These are phyloP conservation scores for Thielaviopsis punctulata DNA, from an alignment of 2,329 filamentous ascomycete species.

Conservation along the genomic window DNA sequence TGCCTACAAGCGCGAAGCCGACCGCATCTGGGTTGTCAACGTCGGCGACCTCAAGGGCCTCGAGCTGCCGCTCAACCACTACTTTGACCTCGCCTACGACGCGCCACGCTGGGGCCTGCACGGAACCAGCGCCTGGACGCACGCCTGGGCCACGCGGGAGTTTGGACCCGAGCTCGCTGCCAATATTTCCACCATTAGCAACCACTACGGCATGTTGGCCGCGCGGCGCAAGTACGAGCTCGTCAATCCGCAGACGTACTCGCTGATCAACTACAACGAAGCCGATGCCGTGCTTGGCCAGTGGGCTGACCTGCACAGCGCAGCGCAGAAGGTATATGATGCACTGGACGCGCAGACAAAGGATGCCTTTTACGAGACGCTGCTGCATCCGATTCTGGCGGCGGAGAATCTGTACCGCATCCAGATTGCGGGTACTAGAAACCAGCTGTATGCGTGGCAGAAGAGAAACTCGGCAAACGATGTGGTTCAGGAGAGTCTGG, in stretches of 20 bases:
- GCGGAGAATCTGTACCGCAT: conserved; percentile 39
- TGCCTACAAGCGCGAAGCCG: conserved; percentile 39
- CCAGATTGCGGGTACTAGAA: conserved; percentile 31
- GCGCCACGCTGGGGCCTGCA: conserved; percentile 37
- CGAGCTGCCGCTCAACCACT: conserved; percentile 48
- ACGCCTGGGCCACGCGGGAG: conserved; percentile 37
- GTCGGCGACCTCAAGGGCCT: conserved; percentile 49
- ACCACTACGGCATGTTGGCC: conserved; percentile 24
- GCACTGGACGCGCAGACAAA: conserved; percentile 30
- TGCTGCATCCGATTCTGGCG: conserved; percentile 41
- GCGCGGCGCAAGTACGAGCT: conserved; percentile 31
- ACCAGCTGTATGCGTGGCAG: conserved; percentile 35
- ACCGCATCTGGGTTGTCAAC: conserved; percentile 49
- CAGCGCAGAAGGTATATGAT: conserved; percentile 39
- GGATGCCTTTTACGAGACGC: conserved; percentile 44
- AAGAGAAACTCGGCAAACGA: conserved; percentile 37
- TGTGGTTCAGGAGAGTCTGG: conserved; percentile 33
- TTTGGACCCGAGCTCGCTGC: conserved; percentile 33
- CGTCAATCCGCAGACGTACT: conserved; percentile 40
- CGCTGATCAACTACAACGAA: conserved; percentile 46
- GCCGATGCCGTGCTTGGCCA: conserved; percentile 36
- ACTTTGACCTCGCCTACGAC: conserved; percentile 52
- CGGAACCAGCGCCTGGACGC: conserved; percentile 37
- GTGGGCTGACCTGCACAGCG: conserved; percentile 30
- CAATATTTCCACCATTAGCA: conserved; percentile 35